Evolutionary conservation across 306 rosid species (phyloP).

Genomic region (Amphicarpaea edgeworthii): DNA sequence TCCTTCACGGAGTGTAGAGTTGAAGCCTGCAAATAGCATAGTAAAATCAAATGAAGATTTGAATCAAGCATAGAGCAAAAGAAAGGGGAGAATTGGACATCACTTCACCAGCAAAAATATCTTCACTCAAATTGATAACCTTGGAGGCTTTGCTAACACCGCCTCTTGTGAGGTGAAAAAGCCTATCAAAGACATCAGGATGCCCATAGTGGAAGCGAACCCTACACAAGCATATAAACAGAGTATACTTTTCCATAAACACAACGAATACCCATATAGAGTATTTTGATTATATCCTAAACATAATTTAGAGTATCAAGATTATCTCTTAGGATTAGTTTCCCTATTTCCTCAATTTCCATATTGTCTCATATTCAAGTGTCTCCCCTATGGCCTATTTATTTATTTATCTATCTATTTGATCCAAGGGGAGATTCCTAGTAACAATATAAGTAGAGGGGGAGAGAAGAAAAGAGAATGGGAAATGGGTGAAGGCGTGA

Average conservation of each 20-base stretch:
- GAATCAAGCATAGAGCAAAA: slow-evolving; percentile 14
- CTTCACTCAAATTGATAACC: slow-evolving; percentile 98
- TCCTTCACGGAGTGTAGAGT: slow-evolving; percentile 98
- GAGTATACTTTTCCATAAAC: not conserved
- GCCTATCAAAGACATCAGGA: slow-evolving; percentile 96
- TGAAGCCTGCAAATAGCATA: slow-evolving; percentile 70
- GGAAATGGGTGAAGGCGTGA: too few species aligned
- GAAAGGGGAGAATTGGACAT: slow-evolving; percentile 1
- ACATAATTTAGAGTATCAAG: not conserved
- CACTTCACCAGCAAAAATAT: slow-evolving; percentile 92
- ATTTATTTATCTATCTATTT: not conserved
- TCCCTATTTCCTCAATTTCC: not conserved
- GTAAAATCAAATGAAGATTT: slow-evolving; percentile 20
- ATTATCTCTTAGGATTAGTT: not conserved
- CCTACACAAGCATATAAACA: slow-evolving; percentile 54
- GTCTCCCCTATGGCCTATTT: not conserved
- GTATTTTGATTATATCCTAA: not conserved
- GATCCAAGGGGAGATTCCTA: too few species aligned
- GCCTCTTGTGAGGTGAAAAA: slow-evolving; percentile 96
- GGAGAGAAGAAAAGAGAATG: too few species aligned
- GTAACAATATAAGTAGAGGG: too few species aligned
- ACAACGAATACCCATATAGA: too few species aligned
- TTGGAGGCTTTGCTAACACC: slow-evolving; percentile 98
- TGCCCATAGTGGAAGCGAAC: slow-evolving; percentile 99
- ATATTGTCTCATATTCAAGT: not conserved